A percentile compares a stretch with the other conserved stretches of the same genome.
Conservation (phyloP, 2,329 filamentous ascomycete genomes). For the Aspergillus hortae region DNA sequence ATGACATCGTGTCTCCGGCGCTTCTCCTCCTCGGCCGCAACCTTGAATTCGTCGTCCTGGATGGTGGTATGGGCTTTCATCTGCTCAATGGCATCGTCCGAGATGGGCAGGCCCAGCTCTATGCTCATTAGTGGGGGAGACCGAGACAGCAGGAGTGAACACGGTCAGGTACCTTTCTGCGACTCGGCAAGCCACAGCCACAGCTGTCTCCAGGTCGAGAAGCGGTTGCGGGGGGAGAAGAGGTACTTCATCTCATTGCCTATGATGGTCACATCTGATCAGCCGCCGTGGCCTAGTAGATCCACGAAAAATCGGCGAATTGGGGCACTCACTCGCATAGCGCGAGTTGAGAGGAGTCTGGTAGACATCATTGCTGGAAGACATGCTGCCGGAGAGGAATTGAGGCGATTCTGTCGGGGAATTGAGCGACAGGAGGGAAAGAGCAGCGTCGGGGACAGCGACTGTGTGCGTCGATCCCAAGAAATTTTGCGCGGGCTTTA, state of each 20-base stretch:
- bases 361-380: slow-evolving; percentile 52
- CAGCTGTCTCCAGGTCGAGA: slow-evolving; percentile 76
- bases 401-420: slow-evolving; percentile 15
- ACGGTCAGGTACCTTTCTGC: slow-evolving; percentile 53
- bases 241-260: slow-evolving; percentile 69
- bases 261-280: slow-evolving; percentile 16
- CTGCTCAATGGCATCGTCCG: slow-evolving; percentile 68
- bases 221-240: slow-evolving; percentile 72
- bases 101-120: slow-evolving; percentile 73
- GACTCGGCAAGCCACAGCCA: slow-evolving; percentile 82
- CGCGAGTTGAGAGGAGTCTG: slow-evolving; percentile 67
- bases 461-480: slow-evolving; percentile 18
- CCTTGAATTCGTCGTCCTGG: slow-evolving; percentile 72
- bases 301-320: slow-evolving; percentile 4
- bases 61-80: slow-evolving; percentile 72
- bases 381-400: slow-evolving; percentile 29
- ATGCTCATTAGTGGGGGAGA: slow-evolving; percentile 19
- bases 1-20: slow-evolving; percentile 62
- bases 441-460: slow-evolving; percentile 7
- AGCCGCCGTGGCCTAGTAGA: not conserved
- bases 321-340: slow-evolving; percentile 58
- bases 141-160: slow-evolving; percentile 3
- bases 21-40: slow-evolving; percentile 74
- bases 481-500: slow-evolving; percentile 29
- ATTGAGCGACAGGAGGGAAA: slow-evolving; percentile 19